Evolutionary conservation across 108 stramenopile species (phyloP).

Genomic region (Cyclostephanos invisitatus): DNA sequence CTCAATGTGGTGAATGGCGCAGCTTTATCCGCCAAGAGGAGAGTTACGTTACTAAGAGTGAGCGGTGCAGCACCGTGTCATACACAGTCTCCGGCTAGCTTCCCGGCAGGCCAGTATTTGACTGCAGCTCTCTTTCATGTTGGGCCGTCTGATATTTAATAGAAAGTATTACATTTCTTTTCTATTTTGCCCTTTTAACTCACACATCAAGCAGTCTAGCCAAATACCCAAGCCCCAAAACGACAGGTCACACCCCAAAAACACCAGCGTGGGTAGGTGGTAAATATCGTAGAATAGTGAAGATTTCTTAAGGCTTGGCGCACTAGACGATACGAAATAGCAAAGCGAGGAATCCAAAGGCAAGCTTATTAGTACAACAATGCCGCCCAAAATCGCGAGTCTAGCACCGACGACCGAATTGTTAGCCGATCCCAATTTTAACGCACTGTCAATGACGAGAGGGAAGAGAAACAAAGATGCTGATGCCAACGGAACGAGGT

Average conservation of each 20-base stretch:
- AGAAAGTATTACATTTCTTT: not conserved
- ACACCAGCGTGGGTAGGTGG: slow-evolving; percentile 15
- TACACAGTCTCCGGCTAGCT: slow-evolving; percentile 73
- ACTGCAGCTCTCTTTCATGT: slow-evolving; percentile 81
- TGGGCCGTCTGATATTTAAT: slow-evolving; percentile 38
- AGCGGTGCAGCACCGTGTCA: slow-evolving; percentile 84
- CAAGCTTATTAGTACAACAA: not conserved
- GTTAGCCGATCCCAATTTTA: not conserved
- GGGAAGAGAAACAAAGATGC: slow-evolving; percentile 10
- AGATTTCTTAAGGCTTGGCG: slow-evolving; percentile 12
- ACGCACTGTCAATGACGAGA: not conserved
- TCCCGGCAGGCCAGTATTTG: slow-evolving; percentile 80
- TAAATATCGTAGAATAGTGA: slow-evolving; percentile 20
- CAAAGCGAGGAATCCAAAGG: slow-evolving; percentile 5
- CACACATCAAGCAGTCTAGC: slow-evolving; percentile 7
- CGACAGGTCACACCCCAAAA: slow-evolving; percentile 18
- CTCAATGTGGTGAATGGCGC: slow-evolving; percentile 75
- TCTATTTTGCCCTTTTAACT: not conserved
- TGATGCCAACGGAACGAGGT: slow-evolving; percentile 1
- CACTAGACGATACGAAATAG: not conserved
- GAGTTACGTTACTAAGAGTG: slow-evolving; percentile 65
- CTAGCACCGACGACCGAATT: not conserved
- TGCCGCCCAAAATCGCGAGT: slow-evolving; percentile 9
- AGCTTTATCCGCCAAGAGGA: slow-evolving; percentile 63
- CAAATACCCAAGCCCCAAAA: slow-evolving; percentile 16